Evolutionary conservation across 768 basidiomycete genomes (phyloP).

Genomic region (Lactifluus volemus): DNA sequence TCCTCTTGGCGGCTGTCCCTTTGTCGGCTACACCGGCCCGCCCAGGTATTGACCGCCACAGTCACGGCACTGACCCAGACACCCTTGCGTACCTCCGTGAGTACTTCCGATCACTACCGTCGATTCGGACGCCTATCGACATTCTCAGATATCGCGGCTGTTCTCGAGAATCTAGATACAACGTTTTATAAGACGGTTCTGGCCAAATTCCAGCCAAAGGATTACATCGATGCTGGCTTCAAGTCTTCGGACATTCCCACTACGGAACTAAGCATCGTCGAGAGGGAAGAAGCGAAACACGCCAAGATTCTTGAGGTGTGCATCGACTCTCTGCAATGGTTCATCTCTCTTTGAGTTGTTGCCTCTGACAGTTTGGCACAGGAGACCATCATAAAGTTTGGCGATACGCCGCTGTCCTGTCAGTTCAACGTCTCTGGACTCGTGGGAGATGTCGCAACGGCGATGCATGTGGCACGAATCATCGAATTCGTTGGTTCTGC

Average conservation of each 20-base stretch:
- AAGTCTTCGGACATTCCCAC: conserved; percentile 42
- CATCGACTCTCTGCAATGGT: not conserved
- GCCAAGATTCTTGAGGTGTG: conserved; percentile 42
- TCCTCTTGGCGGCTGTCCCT: conserved; percentile 34
- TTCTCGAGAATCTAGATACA: conserved; percentile 66
- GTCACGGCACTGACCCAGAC: conserved; percentile 26
- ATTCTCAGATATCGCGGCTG: conserved; percentile 58
- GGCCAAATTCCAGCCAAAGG: conserved; percentile 49
- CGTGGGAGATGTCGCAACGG: conserved; percentile 56
- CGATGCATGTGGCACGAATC: conserved; percentile 61
- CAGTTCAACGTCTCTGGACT: conserved; percentile 58
- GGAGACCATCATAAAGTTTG: conserved; percentile 45
- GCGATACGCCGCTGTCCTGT: conserved; percentile 50
- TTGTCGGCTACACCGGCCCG: conserved; percentile 43
- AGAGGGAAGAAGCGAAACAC: conserved; percentile 55
- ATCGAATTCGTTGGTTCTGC: conserved; percentile 70
- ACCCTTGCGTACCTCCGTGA: conserved; percentile 49
- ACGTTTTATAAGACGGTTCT: conserved; percentile 62
- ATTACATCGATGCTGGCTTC: conserved; percentile 63
- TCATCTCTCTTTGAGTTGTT: too few relatives aligned
- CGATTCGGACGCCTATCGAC: too few relatives aligned
- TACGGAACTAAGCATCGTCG: conserved; percentile 53
- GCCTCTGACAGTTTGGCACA: conserved; percentile 19
- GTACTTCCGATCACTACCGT: conserved; percentile 21
- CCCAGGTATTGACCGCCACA: too few relatives aligned